Evolutionary conservation across 208 protist genomes (phyloP).

Genomic region (Leishmania aethiopica): DNA sequence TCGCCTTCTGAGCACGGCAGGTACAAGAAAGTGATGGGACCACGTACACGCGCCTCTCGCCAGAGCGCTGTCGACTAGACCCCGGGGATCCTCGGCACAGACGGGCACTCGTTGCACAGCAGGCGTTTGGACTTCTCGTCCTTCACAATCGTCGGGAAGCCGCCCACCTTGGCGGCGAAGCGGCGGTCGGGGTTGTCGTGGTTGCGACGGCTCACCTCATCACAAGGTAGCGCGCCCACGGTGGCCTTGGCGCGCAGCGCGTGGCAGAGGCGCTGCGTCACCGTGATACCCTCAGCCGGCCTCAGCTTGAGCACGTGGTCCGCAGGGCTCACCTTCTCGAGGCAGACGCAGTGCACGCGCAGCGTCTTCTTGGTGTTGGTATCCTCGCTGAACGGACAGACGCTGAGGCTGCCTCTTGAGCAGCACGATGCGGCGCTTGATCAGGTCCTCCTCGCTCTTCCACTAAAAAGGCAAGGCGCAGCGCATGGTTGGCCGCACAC

Average conservation of each 20-base stretch:
- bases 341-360: constrained; percentile 18
- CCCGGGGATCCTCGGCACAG: not conserved
- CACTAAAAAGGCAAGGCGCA: too few relatives aligned
- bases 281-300: constrained; percentile 24
- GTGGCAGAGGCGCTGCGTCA: constrained; percentile 23
- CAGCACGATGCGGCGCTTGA: constrained; percentile 20
- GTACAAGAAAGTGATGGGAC: too few relatives aligned
- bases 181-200: constrained; percentile 29
- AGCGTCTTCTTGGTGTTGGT: constrained; percentile 16
- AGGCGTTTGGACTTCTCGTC: constrained; percentile 19
- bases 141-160: constrained; percentile 27
- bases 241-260: constrained; percentile 19
- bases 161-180: constrained; percentile 14
- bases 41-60: too few relatives aligned
- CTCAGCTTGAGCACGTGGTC: constrained; percentile 20
- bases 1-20: too few relatives aligned
- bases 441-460: constrained; percentile 5
- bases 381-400: constrained; percentile 6
- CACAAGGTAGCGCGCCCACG: constrained; percentile 7
- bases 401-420: constrained; percentile 7
- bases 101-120: constrained; percentile 24
- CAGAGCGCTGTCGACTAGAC: too few relatives aligned
- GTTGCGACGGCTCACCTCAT: constrained; percentile 24
- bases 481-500: too few relatives aligned
- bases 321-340: constrained; percentile 12